A percentile compares a stretch with the other conserved stretches of the same genome.
Conservation (phyloP, 2,329 filamentous ascomycete genomes). For the Diaporthe ampelina region DNA sequence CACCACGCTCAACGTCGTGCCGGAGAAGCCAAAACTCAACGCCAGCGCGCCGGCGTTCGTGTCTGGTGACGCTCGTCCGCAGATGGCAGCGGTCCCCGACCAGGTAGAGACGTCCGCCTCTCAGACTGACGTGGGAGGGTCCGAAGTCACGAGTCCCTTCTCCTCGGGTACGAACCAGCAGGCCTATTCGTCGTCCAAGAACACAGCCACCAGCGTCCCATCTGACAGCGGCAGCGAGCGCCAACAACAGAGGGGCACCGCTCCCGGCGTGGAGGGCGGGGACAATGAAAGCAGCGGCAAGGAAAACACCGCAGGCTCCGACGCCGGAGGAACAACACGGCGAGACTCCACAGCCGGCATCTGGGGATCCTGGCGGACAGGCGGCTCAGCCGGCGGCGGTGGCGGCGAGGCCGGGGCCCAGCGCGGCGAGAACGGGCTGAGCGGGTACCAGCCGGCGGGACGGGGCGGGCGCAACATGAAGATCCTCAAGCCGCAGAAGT, state of each 20-base stretch:
- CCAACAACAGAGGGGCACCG: conserved; percentile 57
- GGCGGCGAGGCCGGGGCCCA: conserved; percentile 63
- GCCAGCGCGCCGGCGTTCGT: conserved; percentile 62
- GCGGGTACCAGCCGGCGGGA: conserved; percentile 78
- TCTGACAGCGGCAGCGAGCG: conserved; percentile 62
- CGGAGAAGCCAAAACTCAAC: conserved; percentile 72
- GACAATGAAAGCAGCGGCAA: conserved; percentile 50
- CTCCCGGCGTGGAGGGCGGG: conserved; percentile 47
- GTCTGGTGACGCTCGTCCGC: conserved; percentile 48
- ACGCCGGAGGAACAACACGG: conserved; percentile 47
- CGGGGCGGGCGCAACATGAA: conserved; percentile 82
- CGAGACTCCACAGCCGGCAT: conserved; percentile 69
- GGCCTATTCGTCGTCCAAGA: conserved; percentile 52
- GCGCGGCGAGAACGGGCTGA: conserved; percentile 68
- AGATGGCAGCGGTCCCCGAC: conserved; percentile 40
- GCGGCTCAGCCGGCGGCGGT: conserved; percentile 60
- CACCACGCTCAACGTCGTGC: conserved; percentile 70
- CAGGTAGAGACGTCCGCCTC: conserved; percentile 43
- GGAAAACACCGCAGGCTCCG: conserved; percentile 44
- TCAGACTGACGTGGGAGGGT: conserved; percentile 47
- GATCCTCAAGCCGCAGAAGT: conserved; percentile 84
- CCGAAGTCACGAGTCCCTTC: conserved; percentile 48
- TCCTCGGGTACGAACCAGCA: conserved; percentile 50
- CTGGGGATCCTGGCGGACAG: conserved; percentile 80
- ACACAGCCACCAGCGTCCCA: conserved; percentile 51